These are phyloP conservation scores for Phytopythium delawarense DNA, from an alignment of 352 stramenopile genomes.

Conservation along the genomic window DNA sequence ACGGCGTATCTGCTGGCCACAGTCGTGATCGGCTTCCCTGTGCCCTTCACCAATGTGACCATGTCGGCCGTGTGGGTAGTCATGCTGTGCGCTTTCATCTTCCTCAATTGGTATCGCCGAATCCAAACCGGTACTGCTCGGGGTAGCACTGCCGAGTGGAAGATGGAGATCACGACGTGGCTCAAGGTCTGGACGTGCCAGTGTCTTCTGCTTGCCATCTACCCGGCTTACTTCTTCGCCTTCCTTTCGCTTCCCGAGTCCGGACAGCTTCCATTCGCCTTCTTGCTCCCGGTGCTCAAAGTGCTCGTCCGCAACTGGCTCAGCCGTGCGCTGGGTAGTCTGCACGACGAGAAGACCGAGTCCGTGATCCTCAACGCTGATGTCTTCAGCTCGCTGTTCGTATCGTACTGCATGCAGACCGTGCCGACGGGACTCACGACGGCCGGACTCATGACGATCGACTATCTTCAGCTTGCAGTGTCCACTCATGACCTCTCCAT, in stretches of 20 bases:
- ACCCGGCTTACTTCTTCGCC: slow-evolving; percentile 22
- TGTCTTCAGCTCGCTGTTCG: slow-evolving; percentile 21
- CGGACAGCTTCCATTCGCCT: slow-evolving; percentile 10
- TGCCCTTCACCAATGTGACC: slow-evolving; percentile 20
- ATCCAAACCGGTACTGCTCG: background rate
- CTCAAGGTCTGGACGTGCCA: slow-evolving; percentile 20
- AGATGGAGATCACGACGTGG: background rate
- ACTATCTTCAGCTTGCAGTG: slow-evolving; percentile 16
- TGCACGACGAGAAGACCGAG: slow-evolving; percentile 18
- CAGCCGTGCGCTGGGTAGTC: slow-evolving; percentile 11
- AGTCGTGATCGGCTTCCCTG: slow-evolving; percentile 7
- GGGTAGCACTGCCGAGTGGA: background rate
- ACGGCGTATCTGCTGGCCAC: slow-evolving; percentile 9
- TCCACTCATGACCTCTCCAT: slow-evolving; percentile 14
- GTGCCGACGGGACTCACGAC: slow-evolving; percentile 15
- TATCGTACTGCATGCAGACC: slow-evolving; percentile 25
- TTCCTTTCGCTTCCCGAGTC: slow-evolving; percentile 17
- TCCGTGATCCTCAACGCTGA: slow-evolving; percentile 22
- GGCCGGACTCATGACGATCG: slow-evolving; percentile 21
- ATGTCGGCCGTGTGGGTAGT: slow-evolving; percentile 12
- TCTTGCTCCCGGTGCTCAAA: slow-evolving; percentile 19
- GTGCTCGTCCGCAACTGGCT: slow-evolving; percentile 20
- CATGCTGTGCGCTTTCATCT: slow-evolving; percentile 1
- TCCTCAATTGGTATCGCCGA: background rate
- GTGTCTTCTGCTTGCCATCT: slow-evolving; percentile 12